These are phyloP conservation scores for Sugiyamaella mastotermitis DNA, from an alignment of 805 yeast genomes.

Conservation along the genomic window DNA sequence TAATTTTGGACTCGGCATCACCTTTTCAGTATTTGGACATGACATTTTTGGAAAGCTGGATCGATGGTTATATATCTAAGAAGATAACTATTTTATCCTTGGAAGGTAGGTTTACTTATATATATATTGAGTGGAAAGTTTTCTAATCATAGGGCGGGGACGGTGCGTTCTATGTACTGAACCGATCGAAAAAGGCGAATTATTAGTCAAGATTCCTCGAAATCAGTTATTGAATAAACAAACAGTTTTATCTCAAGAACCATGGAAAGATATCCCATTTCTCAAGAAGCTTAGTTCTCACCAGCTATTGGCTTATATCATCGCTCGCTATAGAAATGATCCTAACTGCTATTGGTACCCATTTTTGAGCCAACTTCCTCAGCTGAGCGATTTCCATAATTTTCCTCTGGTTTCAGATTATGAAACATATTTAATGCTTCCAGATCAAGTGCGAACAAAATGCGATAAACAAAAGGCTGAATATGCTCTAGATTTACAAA, in stretches of 20 bases:
- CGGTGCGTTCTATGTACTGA: constrained; percentile 51
- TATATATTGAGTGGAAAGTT: no score
- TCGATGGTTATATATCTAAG: no score
- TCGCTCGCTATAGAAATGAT: constrained; percentile 12
- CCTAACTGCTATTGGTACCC: constrained; percentile 57
- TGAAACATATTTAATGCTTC: constrained; percentile 15
- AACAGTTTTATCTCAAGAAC: constrained; percentile 10
- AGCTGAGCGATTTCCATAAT: constrained; percentile 41
- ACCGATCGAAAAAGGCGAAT: constrained; percentile 36
- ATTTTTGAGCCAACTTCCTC: constrained; percentile 61
- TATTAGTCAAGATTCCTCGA: constrained; percentile 52
- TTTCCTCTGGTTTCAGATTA: constrained; percentile 63
- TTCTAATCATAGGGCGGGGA: no score
- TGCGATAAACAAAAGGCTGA: constrained; percentile 18
- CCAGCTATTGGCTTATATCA: constrained; percentile 21
- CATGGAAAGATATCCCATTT: constrained; percentile 3
- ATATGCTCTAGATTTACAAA: constrained; percentile 41
- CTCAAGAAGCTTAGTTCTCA: constrained; percentile 18
- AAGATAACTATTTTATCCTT: no score
- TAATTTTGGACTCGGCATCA: no score
- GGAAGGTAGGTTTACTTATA: no score
- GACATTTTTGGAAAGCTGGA: no score
- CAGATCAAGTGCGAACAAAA: constrained; percentile 15
- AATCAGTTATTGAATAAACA: constrained; percentile 47
- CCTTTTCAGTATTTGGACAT: no score